phyloP scores from a whole-genome alignment of 2,329 filamentous ascomycete species.

The Colletotrichum sp. region DNA sequence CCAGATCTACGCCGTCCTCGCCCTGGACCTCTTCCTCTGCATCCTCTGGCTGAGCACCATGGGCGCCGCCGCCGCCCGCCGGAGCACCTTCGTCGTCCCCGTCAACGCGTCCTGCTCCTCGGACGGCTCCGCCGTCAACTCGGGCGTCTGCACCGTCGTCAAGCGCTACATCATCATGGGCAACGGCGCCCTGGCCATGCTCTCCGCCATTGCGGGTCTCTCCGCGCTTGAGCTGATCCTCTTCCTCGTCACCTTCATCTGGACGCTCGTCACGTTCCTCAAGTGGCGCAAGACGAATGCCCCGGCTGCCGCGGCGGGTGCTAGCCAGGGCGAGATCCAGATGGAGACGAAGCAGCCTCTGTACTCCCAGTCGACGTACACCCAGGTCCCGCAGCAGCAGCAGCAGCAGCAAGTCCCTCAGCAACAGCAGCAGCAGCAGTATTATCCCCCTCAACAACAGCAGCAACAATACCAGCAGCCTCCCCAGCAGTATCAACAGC shows the following conservation, averaged over 20 bases:
- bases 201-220: slow-evolving; percentile 46
- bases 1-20: slow-evolving; percentile 48
- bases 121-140: slow-evolving; percentile 44
- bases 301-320: slow-evolving; percentile 3
- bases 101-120: slow-evolving; percentile 35
- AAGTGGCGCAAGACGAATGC: slow-evolving; percentile 36
- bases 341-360: slow-evolving; percentile 28
- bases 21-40: slow-evolving; percentile 47
- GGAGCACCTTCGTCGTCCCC: slow-evolving; percentile 37
- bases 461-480: slow-evolving; percentile 1
- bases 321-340: slow-evolving; percentile 33
- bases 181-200: slow-evolving; percentile 35
- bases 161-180: slow-evolving; percentile 38
- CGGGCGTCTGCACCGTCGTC: slow-evolving; percentile 37
- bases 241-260: slow-evolving; percentile 41
- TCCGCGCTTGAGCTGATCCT: slow-evolving; percentile 48
- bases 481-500: not conserved
- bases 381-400: not conserved
- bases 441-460: not conserved
- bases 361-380: slow-evolving; percentile 13
- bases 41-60: slow-evolving; percentile 53
- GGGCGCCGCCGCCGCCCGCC: slow-evolving; percentile 42
- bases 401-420: not conserved
- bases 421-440: not conserved
- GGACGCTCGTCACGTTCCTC: slow-evolving; percentile 38